A percentile compares a stretch with the other conserved stretches of the same genome.
phyloP scores from a whole-genome alignment of 441 rosid species.

The Metrosideros polymorpha region DNA sequence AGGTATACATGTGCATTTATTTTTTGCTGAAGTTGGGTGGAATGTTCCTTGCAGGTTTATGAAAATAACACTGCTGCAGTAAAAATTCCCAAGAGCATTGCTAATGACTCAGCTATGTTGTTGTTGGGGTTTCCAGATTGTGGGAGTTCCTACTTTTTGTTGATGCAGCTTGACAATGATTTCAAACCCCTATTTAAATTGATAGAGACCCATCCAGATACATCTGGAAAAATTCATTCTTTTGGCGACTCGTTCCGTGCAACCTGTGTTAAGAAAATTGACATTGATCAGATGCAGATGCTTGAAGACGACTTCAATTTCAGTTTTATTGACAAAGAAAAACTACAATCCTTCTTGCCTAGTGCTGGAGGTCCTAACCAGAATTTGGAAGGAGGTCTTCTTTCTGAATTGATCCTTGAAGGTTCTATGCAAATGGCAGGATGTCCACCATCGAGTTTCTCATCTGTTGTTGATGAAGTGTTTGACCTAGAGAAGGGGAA shows the following conservation, averaged over 20 bases:
- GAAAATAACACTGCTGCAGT: constrained; percentile 61
- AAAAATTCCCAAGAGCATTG: constrained; percentile 66
- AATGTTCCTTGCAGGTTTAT: constrained; percentile 56
- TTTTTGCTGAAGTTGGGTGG: constrained; percentile 5
- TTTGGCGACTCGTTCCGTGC: constrained; percentile 46
- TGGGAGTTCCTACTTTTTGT: constrained; percentile 79
- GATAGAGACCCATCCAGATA: constrained; percentile 55
- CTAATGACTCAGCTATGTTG: constrained; percentile 48
- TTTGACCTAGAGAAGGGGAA: constrained; percentile 79
- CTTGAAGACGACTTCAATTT: constrained; percentile 77
- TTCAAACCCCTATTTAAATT: constrained; percentile 83
- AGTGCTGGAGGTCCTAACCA: constrained; percentile 35
- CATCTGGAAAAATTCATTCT: constrained; percentile 43
- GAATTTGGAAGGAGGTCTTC: constrained; percentile 43
- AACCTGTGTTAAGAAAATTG: constrained; percentile 58
- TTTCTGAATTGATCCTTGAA: constrained; percentile 47
- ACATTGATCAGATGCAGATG: constrained; percentile 75
- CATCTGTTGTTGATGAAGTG: constrained; percentile 87
- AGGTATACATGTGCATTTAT: background rate
- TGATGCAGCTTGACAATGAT: constrained; percentile 89
- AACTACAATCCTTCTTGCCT: constrained; percentile 37
- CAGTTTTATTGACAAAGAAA: constrained; percentile 49
- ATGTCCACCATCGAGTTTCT: constrained; percentile 58
- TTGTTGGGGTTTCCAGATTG: constrained; percentile 91
- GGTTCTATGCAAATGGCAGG: constrained; percentile 45